A percentile compares a stretch with the other conserved stretches of the same genome.
Conservation (phyloP, 352 stramenopile species). For the Globisporangium nunn region DNA sequence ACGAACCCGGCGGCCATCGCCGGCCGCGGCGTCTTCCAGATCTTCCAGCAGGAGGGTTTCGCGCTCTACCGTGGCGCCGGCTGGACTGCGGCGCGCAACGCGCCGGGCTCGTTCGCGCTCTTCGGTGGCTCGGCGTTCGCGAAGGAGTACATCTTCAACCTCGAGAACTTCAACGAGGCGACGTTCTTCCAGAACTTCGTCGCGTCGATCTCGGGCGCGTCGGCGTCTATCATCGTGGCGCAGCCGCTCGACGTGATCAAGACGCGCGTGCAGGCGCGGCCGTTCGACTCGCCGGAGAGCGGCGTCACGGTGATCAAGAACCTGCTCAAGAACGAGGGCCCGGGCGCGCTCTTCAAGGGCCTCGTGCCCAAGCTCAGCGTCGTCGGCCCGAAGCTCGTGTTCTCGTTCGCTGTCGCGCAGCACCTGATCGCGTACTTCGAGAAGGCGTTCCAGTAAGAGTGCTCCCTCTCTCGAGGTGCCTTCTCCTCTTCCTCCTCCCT, state of each 20-base stretch:
- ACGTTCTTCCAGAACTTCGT: conserved; percentile 92
- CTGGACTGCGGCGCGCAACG: conserved; percentile 92
- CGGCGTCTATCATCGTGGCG: conserved; percentile 85
- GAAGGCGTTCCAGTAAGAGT: conserved; percentile 46
- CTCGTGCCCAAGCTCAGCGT: conserved; percentile 93
- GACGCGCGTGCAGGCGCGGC: conserved; percentile 90
- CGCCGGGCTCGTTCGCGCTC: conserved; percentile 92
- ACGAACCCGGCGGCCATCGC: conserved; percentile 91
- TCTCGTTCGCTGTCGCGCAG: conserved; percentile 94
- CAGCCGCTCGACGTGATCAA: conserved; percentile 95
- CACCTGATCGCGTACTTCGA: conserved; percentile 94
- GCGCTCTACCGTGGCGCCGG: conserved; percentile 87
- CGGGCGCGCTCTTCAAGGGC: conserved; percentile 92
- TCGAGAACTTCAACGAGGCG: conserved; percentile 87
- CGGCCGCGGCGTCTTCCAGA: conserved; percentile 87
- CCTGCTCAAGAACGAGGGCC: conserved; percentile 90
- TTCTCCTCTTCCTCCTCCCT: neutral
- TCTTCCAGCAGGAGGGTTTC: conserved; percentile 90
- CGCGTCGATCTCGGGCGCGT: conserved; percentile 75
- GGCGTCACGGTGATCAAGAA: conserved; percentile 89
- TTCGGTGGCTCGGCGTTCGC: conserved; percentile 89
- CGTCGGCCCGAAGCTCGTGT: conserved; percentile 94
- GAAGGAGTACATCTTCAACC: conserved; percentile 89
- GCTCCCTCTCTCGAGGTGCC: neutral
- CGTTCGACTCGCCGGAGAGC: conserved; percentile 92